phyloP scores from a whole-genome alignment of 2,329 filamentous ascomycete genomes.

The Pyricularia sp. region DNA sequence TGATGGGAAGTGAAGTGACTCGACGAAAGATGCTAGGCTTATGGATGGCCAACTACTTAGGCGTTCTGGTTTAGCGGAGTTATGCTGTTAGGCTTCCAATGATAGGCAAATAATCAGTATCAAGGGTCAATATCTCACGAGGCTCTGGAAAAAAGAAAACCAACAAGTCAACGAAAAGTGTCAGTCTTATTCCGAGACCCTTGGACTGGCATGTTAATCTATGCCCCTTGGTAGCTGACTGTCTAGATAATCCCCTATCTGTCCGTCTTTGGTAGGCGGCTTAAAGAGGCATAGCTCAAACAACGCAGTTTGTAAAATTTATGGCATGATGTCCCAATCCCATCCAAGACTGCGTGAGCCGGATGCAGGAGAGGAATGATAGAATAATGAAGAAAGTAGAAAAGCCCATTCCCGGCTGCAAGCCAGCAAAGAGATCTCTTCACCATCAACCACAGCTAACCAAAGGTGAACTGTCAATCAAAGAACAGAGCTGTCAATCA shows the following conservation, averaged over 20 bases:
- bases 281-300: background rate
- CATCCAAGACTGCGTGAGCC: background rate
- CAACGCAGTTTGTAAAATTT: background rate
- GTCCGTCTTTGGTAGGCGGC: background rate
- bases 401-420: background rate
- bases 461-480: background rate
- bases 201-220: background rate
- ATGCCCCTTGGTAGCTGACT: background rate
- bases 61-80: background rate
- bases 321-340: background rate
- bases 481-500: background rate
- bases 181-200: background rate
- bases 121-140: background rate
- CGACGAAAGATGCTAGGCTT: background rate
- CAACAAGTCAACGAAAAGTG: background rate
- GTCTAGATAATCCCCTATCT: background rate
- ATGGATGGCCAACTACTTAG: background rate
- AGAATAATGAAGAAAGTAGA: background rate
- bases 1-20: slow-evolving; percentile 25
- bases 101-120: background rate
- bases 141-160: too few relatives aligned
- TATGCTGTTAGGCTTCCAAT: background rate
- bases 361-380: background rate
- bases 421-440: background rate
- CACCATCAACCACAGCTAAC: background rate